Evolutionary conservation across 306 rosid genomes (phyloP), one percentile per base, ranked within the genome.

Genomic region (Clitoria ternatea): DNA sequence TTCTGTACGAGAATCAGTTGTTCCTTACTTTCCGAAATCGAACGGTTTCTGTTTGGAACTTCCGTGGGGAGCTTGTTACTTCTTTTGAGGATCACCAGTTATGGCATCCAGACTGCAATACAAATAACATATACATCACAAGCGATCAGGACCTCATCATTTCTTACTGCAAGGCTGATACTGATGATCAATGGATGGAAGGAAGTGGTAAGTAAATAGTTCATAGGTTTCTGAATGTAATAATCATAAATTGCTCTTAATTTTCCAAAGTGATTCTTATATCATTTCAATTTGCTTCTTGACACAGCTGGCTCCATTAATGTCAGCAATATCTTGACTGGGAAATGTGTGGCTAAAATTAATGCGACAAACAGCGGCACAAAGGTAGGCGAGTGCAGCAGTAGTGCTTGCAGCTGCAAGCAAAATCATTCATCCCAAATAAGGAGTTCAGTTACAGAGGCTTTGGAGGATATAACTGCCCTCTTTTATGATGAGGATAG

Each of bases 41-140:
- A 57, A 84, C 92, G 12, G 96, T 92, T 52, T 86, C 96, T 65
- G 98, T 92, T 61, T 92, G 98, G 98, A 92, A 92, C 83, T 92
- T 92, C 13, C 92, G 96, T 2, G 96, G 98, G 48, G 98, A 92
- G 74, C 98, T 89, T 72, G 98, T 92, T 26, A 92, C 98, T 17
- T 87, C 96, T 1, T 92, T 92, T 75, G 98, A 92, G 77, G 98
- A 92, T 79, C 98, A 89, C 82, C 87, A 87, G 66, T 81, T 92
- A 79, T 92, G 98, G 98, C 96, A 92, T 83, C 92, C 98, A 2
- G 98, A 92, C 82, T 92, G 98, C 82, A 92, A 92, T 36, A 92
- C 98, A 13, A 92, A 92, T 59, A 92, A 92, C 77, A 92, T 92
- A 61, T 92, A 89, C 69, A 92, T 92, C 61, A 92, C 98, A 13